phyloP scores from a whole-genome alignment of 352 stramenopile species.

The Globisporangium barbulae region DNA sequence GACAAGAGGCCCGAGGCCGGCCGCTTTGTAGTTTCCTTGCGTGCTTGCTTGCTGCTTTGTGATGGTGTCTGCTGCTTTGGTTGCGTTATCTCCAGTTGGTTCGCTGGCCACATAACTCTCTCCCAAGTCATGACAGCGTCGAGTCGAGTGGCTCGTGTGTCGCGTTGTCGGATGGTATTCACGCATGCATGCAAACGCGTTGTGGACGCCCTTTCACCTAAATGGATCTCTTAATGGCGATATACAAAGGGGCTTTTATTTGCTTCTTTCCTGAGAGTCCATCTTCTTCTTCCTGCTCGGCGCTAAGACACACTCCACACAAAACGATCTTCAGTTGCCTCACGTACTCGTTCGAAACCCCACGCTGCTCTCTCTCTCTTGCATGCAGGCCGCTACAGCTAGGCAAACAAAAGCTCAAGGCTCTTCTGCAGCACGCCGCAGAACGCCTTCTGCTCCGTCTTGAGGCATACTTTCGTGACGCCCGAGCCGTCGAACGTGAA shows the following conservation, averaged over 20 bases:
- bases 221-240: neutral
- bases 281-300: neutral
- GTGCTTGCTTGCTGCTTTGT: neutral
- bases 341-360: neutral
- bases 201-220: neutral
- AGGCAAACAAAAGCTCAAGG: conserved; percentile 71
- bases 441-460: conserved; percentile 92
- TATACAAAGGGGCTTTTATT: conserved; percentile 1
- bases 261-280: neutral
- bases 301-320: neutral
- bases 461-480: conserved; percentile 92
- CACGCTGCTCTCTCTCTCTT: neutral
- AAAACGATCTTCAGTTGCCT: conserved; percentile 1
- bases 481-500: conserved; percentile 94
- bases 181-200: neutral
- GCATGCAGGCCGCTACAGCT: conserved; percentile 13
- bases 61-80: neutral
- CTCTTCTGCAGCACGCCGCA: conserved; percentile 85
- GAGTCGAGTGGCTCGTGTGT: too few relatives aligned
- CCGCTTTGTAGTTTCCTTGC: neutral
- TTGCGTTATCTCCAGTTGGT: neutral
- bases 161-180: neutral
- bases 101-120: neutral
- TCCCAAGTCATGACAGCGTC: neutral
- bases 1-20: neutral